Base-by-base conservation (phyloP, 208 protist species). In the Crithidia acanthocephali region DNA sequence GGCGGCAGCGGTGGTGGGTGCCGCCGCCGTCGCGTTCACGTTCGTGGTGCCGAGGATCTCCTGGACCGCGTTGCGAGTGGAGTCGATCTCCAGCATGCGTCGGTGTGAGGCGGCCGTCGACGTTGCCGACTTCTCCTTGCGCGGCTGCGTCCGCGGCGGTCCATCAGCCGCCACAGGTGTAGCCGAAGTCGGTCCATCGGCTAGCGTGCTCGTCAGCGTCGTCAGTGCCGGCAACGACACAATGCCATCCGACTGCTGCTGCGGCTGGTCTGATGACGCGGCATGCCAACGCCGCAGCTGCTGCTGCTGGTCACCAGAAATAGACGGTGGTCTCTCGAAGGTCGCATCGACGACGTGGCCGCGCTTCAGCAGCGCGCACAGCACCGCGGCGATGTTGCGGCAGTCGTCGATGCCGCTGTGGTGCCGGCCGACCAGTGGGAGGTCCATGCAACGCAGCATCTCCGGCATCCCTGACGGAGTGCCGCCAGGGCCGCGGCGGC, bases 351-450 rank as follows among this genome's bases (percentile, higher is more conserved):
- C 70, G 2, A 79, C 47, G 65, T 83, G 61, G 22, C 84, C 83
- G 40, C 79, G 73, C 32, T 48, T 47, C 25, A 96, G 57, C 25
- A 96, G 57, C 53, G 57, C 70, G 23, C 76, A 79, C 28, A 96
- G 18, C 16, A 95, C 81, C 18, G 69, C 52, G 0, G 94, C 81
- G 67, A 99, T 98, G 83, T 99, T 99, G 27, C 92, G 84, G 52
- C 86, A 88, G 76, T 99, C 97, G 75, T 98, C 94, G 37, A 98
- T 92, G 58, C 97, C 97, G 67, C 81, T 92, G 72, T 99, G 97
- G 63, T 97, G 93, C 20, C 84, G 73, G 4, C 97, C 97, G 10
- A 74, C 70, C 20, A 97, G 77, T 2, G 65, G 3, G 3, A 98
- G 80, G 16, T 73, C 74, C 3, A 96, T 27, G n/a, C 72, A 58